Evolutionary conservation across 75 land plant species (phyloP).

Genomic region (Pinus albicaulis): DNA sequence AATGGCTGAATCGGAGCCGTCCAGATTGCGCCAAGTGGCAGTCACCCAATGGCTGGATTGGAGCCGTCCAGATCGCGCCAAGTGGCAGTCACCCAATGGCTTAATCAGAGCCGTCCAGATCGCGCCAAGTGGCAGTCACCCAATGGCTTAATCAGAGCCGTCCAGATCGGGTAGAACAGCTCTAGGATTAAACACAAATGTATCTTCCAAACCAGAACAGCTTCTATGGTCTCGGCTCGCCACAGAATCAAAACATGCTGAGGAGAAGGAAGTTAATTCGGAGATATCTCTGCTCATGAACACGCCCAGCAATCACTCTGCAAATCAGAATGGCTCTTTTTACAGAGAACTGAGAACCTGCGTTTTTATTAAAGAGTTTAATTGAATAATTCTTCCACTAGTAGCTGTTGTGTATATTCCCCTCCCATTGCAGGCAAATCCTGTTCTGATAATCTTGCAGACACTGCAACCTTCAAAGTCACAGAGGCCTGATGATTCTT

Average conservation of each 20-base stretch:
- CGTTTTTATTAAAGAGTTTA: constrained; percentile 4
- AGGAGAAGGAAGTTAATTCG: background rate
- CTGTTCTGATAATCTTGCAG: constrained; percentile 71
- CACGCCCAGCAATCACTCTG: constrained; percentile 80
- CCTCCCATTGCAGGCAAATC: constrained; percentile 57
- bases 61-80: no score
- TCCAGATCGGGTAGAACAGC: background rate
- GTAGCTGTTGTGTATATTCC: constrained; percentile 83
- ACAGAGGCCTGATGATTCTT: constrained; percentile 62
- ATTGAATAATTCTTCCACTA: constrained; percentile 61
- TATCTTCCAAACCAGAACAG: background rate
- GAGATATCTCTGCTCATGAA: constrained; percentile 9
- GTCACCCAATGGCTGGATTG: no score
- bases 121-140: no score
- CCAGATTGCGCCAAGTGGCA: no score
- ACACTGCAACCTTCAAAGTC: constrained; percentile 47
- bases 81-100: no score
- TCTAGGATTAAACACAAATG: background rate
- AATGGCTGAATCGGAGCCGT: no score
- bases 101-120: no score
- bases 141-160: no score
- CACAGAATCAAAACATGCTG: constrained; percentile 1
- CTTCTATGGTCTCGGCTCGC: background rate
- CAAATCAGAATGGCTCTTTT: constrained; percentile 76
- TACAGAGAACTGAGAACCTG: constrained; percentile 2